A percentile compares a stretch with the other conserved stretches of the same genome.
These are phyloP conservation scores for Pythium sp. DNA, from an alignment of 352 stramenopile species.

Conservation along the genomic window DNA sequence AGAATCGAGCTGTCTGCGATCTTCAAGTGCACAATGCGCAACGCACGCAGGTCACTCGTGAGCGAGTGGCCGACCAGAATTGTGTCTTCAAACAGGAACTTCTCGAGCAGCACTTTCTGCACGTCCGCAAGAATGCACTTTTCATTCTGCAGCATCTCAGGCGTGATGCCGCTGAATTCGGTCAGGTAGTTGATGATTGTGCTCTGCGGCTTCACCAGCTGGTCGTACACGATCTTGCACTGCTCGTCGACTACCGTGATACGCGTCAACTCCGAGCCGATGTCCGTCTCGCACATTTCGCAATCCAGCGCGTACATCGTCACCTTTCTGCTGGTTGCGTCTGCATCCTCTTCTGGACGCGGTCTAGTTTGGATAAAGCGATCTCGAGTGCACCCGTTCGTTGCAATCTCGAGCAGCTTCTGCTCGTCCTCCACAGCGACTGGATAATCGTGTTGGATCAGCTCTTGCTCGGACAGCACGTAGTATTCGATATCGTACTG, in stretches of 20 bases:
- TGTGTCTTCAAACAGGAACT: conserved; percentile 69
- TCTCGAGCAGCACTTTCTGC: conserved; percentile 49
- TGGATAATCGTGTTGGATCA: conserved; percentile 70
- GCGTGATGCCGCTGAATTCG: conserved; percentile 87
- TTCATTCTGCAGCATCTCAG: conserved; percentile 57
- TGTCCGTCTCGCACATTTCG: conserved; percentile 88
- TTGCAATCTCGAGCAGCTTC: conserved; percentile 42
- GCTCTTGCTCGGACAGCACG: conserved; percentile 57
- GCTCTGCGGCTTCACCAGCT: conserved; percentile 80
- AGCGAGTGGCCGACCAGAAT: conserved; percentile 86
- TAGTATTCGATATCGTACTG: conserved; percentile 41
- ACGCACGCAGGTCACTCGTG: conserved; percentile 77
- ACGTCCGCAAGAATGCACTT: conserved; percentile 69
- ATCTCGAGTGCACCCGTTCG: conserved; percentile 49
- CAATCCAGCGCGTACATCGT: conserved; percentile 81
- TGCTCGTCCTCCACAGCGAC: conserved; percentile 63
- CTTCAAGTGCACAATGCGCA: conserved; percentile 69
- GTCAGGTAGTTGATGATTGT: conserved; percentile 90
- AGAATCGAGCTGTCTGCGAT: conserved; percentile 80
- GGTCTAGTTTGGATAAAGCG: conserved; percentile 48
- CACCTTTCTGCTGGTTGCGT: conserved; percentile 7
- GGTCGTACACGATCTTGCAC: conserved; percentile 70
- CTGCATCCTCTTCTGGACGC: conserved; percentile 17
- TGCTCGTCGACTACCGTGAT: conserved; percentile 71
- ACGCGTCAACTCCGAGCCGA: conserved; percentile 81